phyloP scores from a whole-genome alignment of 2,329 filamentous ascomycete genomes.

The Neocucurbitaria cava region DNA sequence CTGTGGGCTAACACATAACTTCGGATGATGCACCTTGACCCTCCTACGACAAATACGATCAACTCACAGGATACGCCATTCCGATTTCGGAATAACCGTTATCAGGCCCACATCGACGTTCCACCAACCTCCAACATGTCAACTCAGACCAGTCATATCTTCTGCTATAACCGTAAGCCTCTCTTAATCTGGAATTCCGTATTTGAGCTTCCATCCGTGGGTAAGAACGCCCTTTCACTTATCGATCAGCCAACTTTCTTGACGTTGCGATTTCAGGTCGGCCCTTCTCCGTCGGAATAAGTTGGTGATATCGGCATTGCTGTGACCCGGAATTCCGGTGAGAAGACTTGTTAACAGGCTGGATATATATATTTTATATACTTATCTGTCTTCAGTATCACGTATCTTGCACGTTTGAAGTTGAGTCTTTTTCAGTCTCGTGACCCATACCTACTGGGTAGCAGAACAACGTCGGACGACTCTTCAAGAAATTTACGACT shows the following conservation, averaged over 20 bases:
- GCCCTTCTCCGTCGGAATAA: conserved; percentile 20
- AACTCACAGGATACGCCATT: conserved; percentile 9
- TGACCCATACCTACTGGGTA: background rate
- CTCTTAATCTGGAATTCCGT: background rate
- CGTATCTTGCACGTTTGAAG: background rate
- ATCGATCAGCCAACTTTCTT: background rate
- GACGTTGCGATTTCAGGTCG: background rate
- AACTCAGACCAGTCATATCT: background rate
- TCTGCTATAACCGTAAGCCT: background rate
- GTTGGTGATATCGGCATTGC: conserved; percentile 2
- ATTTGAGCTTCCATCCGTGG: background rate
- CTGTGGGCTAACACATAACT: no score
- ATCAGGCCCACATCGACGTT: background rate
- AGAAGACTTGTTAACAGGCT: background rate
- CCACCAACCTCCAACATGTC: background rate
- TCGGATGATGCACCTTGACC: background rate
- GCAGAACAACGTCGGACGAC: background rate
- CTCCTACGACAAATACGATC: background rate
- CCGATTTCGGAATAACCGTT: conserved; percentile 12
- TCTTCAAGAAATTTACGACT: background rate
- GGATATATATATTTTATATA: background rate
- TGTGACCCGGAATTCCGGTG: background rate
- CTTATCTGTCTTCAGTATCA: background rate
- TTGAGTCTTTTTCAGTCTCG: background rate
- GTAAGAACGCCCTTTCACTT: background rate